These are phyloP conservation scores for Diplodia seriata DNA, from an alignment of 2,329 filamentous ascomycete genomes.

Conservation along the genomic window DNA sequence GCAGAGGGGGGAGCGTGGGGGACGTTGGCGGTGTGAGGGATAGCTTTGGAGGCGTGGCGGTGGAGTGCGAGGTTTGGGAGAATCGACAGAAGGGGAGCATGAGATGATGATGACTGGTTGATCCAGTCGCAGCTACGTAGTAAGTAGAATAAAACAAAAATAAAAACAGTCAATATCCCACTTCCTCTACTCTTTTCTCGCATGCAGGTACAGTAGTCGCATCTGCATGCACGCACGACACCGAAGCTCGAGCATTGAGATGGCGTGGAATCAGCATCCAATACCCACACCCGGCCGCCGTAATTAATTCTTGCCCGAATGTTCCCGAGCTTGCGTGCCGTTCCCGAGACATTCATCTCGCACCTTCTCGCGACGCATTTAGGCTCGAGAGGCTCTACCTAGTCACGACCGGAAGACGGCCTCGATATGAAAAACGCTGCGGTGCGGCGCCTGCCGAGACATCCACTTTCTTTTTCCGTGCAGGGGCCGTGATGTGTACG, in stretches of 20 bases:
- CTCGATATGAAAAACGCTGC: neutral
- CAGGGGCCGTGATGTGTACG: neutral
- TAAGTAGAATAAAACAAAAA: neutral
- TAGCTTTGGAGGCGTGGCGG: slow-evolving; percentile 2
- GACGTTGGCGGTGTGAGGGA: neutral
- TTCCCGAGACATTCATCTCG: no score
- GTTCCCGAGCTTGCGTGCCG: no score
- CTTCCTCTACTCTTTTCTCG: neutral
- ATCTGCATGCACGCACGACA: no score
- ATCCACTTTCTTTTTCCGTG: neutral
- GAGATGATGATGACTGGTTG: neutral
- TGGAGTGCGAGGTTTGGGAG: slow-evolving; percentile 6
- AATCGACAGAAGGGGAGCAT: neutral
- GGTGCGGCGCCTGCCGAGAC: neutral
- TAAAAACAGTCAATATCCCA: neutral
- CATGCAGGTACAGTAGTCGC: no score
- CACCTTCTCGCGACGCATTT: no score
- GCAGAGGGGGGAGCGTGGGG: neutral
- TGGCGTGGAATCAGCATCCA: no score
- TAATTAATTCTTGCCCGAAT: no score
- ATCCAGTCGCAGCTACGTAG: neutral
- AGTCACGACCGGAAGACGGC: no score
- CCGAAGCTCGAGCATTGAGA: no score
- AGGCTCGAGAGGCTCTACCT: no score
- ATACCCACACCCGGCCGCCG: no score